phyloP scores from a whole-genome alignment of 257 asterid genomes.

The Cordia subcordata region DNA sequence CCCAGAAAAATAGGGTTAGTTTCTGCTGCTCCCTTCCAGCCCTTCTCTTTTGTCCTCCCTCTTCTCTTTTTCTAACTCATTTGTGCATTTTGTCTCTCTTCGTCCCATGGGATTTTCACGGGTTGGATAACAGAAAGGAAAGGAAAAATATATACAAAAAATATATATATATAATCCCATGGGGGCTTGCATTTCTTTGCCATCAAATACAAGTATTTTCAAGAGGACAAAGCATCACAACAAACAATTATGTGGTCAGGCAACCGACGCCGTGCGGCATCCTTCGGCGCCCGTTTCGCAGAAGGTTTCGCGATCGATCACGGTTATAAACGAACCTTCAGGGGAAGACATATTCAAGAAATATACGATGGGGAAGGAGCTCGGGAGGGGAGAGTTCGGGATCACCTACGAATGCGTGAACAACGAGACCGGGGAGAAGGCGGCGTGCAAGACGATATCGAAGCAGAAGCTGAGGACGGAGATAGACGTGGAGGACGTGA shows the following conservation, averaged over 20 bases:
- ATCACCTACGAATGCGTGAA: constrained; percentile 62
- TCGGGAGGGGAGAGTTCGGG: constrained; percentile 91
- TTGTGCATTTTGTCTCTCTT: constrained; percentile 5
- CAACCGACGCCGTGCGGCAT: background rate
- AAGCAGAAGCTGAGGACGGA: constrained; percentile 62
- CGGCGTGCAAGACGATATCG: constrained; percentile 81
- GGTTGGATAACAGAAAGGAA: constrained; percentile 9
- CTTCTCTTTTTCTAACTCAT: constrained; percentile 6
- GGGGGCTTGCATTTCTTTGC: constrained; percentile 82
- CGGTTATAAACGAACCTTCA: constrained; percentile 39
- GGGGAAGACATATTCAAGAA: constrained; percentile 39
- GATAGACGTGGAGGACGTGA: constrained; percentile 72
- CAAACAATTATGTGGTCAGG: background rate
- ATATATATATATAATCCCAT: constrained; percentile 40
- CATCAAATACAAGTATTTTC: constrained; percentile 20
- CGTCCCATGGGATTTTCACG: constrained; percentile 35
- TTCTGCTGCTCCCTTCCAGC: background rate
- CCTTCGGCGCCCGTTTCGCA: background rate
- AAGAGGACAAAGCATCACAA: constrained; percentile 27
- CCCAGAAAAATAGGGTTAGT: constrained; percentile 16
- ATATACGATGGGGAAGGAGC: constrained; percentile 63
- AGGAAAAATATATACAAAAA: background rate
- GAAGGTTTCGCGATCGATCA: constrained; percentile 35
- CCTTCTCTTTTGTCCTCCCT: constrained; percentile 10
- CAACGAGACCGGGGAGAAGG: constrained; percentile 32